Conservation (phyloP, 2,329 filamentous ascomycete species). For the Penicillium psychrosexuale region DNA sequence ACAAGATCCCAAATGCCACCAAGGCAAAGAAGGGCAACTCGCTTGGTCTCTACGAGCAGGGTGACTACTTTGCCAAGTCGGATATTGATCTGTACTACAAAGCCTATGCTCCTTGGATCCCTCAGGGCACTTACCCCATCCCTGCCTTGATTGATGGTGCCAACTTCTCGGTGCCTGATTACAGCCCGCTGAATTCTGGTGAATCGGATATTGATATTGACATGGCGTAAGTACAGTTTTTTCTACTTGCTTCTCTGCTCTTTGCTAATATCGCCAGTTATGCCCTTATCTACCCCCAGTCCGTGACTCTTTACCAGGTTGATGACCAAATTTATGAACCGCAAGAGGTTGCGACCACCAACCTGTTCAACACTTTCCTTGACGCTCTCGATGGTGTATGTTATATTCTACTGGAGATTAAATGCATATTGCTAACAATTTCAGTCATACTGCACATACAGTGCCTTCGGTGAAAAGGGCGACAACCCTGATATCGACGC, state of each 20-base stretch:
- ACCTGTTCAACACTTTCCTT: slow-evolving; percentile 48
- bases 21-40: slow-evolving; percentile 46
- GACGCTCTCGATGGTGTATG: slow-evolving; percentile 51
- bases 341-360: slow-evolving; percentile 27
- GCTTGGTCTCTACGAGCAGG: slow-evolving; percentile 54
- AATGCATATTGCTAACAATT: neutral
- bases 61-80: slow-evolving; percentile 51
- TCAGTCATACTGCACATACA: slow-evolving; percentile 51
- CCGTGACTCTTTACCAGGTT: slow-evolving; percentile 50
- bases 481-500: slow-evolving; percentile 51
- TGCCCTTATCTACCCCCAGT: slow-evolving; percentile 53
- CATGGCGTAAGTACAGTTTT: slow-evolving; percentile 43
- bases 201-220: slow-evolving; percentile 57
- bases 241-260: neutral
- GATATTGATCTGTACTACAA: slow-evolving; percentile 52
- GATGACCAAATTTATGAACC: slow-evolving; percentile 48
- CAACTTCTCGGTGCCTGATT: slow-evolving; percentile 40
- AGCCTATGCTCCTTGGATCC: slow-evolving; percentile 44
- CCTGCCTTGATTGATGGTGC: slow-evolving; percentile 49
- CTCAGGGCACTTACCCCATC: slow-evolving; percentile 45
- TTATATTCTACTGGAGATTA: neutral
- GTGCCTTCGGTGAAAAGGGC: slow-evolving; percentile 51
- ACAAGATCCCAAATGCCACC: slow-evolving; percentile 43
- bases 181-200: slow-evolving; percentile 34
- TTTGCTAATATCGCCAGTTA: slow-evolving; percentile 22